A percentile compares a stretch with the other conserved stretches of the same genome.
These are phyloP conservation scores for Sideroxylon spinosum DNA, from an alignment of 179 eudicot genomes.

Conservation along the genomic window DNA sequence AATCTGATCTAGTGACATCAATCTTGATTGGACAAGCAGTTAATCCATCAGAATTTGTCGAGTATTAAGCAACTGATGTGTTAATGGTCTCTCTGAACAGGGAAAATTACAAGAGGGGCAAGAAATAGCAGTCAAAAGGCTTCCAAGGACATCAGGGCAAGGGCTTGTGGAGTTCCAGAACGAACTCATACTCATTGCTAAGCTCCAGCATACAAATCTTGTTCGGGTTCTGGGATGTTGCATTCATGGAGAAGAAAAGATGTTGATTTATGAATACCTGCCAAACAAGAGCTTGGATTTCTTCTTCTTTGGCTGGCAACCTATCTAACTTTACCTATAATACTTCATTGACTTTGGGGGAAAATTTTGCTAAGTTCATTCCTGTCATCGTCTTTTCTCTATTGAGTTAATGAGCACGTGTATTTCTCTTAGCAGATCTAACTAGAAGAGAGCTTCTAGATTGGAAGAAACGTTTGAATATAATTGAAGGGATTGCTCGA, in stretches of 20 bases:
- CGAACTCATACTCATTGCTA: conserved; percentile 28
- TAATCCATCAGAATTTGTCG: not conserved
- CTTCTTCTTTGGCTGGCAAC: conserved; percentile 23
- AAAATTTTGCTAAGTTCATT: not conserved
- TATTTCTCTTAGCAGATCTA: conserved; percentile 4
- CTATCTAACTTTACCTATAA: too few species aligned
- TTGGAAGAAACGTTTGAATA: conserved; percentile 19
- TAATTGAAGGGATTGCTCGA: conserved; percentile 24
- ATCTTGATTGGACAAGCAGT: not conserved
- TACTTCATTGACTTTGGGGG: too few species aligned
- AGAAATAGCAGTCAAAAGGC: conserved; percentile 27
- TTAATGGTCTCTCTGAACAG: conserved; percentile 11
- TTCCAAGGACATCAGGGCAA: conserved; percentile 23
- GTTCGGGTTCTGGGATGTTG: conserved; percentile 25
- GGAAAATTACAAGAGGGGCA: conserved; percentile 23
- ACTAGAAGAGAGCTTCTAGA: conserved; percentile 3
- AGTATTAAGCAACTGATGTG: not conserved
- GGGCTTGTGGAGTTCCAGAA: conserved; percentile 29
- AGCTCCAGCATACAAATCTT: conserved; percentile 30
- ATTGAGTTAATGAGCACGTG: too few species aligned
- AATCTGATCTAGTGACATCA: too few species aligned
- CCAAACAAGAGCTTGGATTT: conserved; percentile 28
- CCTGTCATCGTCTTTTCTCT: too few species aligned
- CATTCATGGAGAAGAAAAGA: conserved; percentile 25
- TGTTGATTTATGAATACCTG: conserved; percentile 29